These are phyloP conservation scores for Veloboletus limbatus DNA, from an alignment of 1,284 basidiomycete species.

Conservation along the genomic window DNA sequence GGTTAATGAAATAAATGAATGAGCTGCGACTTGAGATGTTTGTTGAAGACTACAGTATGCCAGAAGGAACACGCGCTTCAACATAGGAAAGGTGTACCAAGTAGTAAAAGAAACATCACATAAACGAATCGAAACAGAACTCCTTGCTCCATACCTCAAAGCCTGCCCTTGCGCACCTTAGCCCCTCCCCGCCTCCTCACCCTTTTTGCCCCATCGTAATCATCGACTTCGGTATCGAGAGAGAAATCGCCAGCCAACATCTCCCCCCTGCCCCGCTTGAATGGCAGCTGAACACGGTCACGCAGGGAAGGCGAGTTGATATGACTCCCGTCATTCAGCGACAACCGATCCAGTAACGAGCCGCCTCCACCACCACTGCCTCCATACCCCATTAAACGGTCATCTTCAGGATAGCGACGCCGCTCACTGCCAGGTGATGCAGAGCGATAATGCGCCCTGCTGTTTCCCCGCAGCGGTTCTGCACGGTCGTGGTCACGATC, in stretches of 20 bases:
- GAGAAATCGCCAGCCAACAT: slow-evolving; percentile 26
- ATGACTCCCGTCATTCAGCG: slow-evolving; percentile 22
- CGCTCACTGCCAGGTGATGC: slow-evolving; percentile 19
- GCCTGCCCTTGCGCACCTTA: slow-evolving; percentile 22
- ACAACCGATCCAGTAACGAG: slow-evolving; percentile 40
- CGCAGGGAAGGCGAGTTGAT: slow-evolving; percentile 34
- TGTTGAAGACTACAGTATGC: slow-evolving; percentile 7
- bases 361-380: slow-evolving; percentile 20
- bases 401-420: slow-evolving; percentile 18
- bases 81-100: slow-evolving; percentile 5
- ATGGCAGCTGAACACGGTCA: slow-evolving; percentile 40
- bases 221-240: slow-evolving; percentile 24
- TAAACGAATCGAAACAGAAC: background rate
- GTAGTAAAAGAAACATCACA: background rate
- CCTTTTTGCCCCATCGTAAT: slow-evolving; percentile 24
- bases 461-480: slow-evolving; percentile 20
- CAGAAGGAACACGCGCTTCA: slow-evolving; percentile 1
- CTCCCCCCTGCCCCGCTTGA: slow-evolving; percentile 40
- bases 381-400: slow-evolving; percentile 1
- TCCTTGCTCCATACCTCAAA: slow-evolving; percentile 5
- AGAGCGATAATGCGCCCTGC: slow-evolving; percentile 3
- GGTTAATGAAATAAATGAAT: slow-evolving; percentile 22
- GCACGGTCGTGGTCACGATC: slow-evolving; percentile 20
- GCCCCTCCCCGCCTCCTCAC: slow-evolving; percentile 22
- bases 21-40: slow-evolving; percentile 5